Evolutionary conservation across 169 alveolate genomes (phyloP).

Genomic region (Cryptosporidium viatorum): DNA sequence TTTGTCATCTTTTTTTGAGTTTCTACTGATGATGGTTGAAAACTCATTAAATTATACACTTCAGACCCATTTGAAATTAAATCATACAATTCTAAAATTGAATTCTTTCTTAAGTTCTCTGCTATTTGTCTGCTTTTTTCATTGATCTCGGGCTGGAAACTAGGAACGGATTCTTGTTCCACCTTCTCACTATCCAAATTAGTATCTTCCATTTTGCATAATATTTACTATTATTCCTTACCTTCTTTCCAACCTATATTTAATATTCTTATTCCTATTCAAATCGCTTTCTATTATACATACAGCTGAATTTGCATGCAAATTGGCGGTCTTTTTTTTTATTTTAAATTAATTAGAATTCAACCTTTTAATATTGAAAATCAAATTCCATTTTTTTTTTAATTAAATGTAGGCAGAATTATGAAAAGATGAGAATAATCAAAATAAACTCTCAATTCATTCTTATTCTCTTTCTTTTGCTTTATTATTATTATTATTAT

Average conservation of each 20-base stretch:
- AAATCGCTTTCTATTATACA: neutral
- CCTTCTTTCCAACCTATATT: neutral
- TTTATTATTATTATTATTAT: neutral
- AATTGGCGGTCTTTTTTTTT: neutral
- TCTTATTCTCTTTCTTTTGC: neutral
- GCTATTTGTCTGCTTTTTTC: conserved; percentile 50
- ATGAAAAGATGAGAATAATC: neutral
- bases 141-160: conserved; percentile 56
- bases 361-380: neutral
- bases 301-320: conserved; percentile 6
- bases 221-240: neutral
- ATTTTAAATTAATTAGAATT: neutral
- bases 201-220: neutral
- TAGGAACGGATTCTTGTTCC: neutral
- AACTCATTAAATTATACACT: conserved; percentile 37
- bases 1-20: conserved; percentile 28
- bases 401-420: neutral
- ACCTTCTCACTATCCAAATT: neutral
- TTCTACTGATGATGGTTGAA: conserved; percentile 4
- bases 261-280: neutral
- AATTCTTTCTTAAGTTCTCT: conserved; percentile 21
- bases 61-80: conserved; percentile 43
- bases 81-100: conserved; percentile 48
- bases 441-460: neutral
- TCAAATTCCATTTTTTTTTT: neutral